Conservation (phyloP, 345 rosid genomes). For the Zanthoxylum bungeanum region DNA sequence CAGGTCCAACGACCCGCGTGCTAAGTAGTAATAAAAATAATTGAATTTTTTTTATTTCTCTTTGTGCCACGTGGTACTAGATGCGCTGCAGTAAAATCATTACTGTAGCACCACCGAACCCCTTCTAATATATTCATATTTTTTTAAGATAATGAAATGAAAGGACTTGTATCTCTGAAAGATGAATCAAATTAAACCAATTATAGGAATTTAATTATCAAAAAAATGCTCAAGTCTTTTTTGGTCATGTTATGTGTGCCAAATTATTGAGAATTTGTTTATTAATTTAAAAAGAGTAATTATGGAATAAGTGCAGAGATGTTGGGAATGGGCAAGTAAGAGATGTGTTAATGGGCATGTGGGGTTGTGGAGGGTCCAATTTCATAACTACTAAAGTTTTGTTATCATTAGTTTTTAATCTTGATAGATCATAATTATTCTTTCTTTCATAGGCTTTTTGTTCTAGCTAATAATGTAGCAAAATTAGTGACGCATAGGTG, state of each 20-base stretch:
- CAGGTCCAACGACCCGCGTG: no score
- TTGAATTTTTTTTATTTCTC: no score
- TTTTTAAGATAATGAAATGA: no score
- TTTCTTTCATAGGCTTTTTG: neutral
- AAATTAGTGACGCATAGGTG: neutral
- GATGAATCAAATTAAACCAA: neutral
- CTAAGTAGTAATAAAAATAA: no score
- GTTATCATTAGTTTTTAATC: neutral
- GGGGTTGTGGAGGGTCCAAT: neutral
- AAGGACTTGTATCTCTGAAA: no score
- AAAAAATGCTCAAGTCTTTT: neutral
- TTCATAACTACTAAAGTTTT: neutral
- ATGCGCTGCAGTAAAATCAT: no score
- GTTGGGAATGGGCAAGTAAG: neutral
- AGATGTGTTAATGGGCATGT: neutral
- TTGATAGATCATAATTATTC: neutral
- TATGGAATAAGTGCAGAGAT: neutral
- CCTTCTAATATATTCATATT: no score
- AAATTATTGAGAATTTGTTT: neutral
- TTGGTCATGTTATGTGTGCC: conserved; percentile 14
- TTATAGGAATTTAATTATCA: conserved; percentile 12
- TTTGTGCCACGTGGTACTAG: no score
- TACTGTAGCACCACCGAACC: no score
- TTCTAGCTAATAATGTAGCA: neutral
- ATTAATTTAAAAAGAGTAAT: neutral